phyloP scores from a whole-genome alignment of 2,329 filamentous ascomycete genomes.

The Coniochaeta prunicola region DNA sequence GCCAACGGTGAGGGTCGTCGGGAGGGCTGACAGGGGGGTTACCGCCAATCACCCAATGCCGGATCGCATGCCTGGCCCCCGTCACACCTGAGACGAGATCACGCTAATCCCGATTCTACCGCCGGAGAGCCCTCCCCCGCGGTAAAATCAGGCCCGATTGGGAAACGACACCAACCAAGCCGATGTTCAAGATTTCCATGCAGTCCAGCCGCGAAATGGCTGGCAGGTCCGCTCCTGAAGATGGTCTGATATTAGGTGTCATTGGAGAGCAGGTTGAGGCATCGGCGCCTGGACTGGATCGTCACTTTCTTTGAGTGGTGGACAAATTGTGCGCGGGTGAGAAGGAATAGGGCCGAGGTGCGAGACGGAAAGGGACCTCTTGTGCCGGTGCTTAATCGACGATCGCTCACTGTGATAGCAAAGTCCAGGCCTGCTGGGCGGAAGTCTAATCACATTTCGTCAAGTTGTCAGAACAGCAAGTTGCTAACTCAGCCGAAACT shows the following conservation, averaged over 20 bases:
- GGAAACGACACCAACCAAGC: neutral
- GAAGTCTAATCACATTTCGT: too few relatives aligned
- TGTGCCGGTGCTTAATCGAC: neutral
- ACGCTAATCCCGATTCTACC: neutral
- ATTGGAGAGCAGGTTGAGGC: neutral
- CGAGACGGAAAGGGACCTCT: neutral
- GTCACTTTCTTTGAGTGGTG: neutral
- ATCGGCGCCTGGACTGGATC: neutral
- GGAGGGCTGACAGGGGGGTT: neutral
- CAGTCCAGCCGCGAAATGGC: conserved; percentile 1
- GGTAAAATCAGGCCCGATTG: conserved; percentile 1
- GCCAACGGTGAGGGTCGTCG: neutral
- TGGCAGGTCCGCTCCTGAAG: neutral
- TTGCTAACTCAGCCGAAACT: neutral
- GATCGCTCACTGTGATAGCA: neutral
- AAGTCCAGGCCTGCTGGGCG: too few relatives aligned
- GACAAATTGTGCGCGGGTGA: neutral
- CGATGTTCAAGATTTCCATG: neutral
- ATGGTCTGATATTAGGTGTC: neutral
- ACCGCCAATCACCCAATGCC: neutral
- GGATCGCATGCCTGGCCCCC: neutral
- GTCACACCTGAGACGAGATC: neutral
- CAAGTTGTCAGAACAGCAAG: neutral
- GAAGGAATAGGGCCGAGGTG: neutral
- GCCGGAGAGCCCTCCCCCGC: conserved; percentile 1